Conservation (phyloP, 108 stramenopile species). For the Pinguiococcus pyrenoidosus region DNA sequence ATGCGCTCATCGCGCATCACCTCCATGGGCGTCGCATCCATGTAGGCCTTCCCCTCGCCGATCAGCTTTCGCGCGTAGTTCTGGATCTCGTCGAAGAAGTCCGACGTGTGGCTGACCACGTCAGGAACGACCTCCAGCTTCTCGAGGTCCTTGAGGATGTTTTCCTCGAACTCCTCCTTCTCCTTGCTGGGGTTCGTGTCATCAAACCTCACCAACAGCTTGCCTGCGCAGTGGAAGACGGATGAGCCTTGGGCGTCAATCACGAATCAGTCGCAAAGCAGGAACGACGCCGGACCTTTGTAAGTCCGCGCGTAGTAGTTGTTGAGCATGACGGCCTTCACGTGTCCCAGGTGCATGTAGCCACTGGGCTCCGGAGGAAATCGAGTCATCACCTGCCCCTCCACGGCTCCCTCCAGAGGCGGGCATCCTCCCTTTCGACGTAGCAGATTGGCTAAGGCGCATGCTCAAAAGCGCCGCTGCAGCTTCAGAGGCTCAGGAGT, state of each 20-base stretch:
- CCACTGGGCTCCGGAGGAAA: constrained; percentile 99
- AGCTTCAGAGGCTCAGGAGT: neutral
- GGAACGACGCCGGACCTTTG: too few species aligned
- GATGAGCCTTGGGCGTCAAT: too few species aligned
- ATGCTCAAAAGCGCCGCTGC: too few species aligned
- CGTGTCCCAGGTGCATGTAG: constrained; percentile 96
- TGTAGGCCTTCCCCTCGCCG: constrained; percentile 78
- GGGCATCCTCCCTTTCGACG: constrained; percentile 5
- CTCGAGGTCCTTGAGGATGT: constrained; percentile 47
- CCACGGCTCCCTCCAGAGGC: constrained; percentile 56
- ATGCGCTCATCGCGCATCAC: constrained; percentile 1
- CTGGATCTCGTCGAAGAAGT: constrained; percentile 72
- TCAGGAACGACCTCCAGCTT: constrained; percentile 69
- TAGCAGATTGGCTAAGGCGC: too few species aligned
- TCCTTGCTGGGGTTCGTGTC: constrained; percentile 99
- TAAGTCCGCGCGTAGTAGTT: constrained; percentile 93
- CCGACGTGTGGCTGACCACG: constrained; percentile 80
- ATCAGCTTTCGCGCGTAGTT: constrained; percentile 74
- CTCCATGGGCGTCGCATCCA: constrained; percentile 97
- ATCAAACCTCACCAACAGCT: constrained; percentile 63
- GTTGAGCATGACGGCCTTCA: constrained; percentile 85
- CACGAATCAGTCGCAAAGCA: too few species aligned
- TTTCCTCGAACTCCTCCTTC: constrained; percentile 89
- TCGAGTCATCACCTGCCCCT: constrained; percentile 63
- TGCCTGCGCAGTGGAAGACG: too few species aligned